Evolutionary conservation across 768 basidiomycete genomes (phyloP), one percentile per base, ranked within the genome.

Genomic region (Boletus pseudo-olivaceus): DNA sequence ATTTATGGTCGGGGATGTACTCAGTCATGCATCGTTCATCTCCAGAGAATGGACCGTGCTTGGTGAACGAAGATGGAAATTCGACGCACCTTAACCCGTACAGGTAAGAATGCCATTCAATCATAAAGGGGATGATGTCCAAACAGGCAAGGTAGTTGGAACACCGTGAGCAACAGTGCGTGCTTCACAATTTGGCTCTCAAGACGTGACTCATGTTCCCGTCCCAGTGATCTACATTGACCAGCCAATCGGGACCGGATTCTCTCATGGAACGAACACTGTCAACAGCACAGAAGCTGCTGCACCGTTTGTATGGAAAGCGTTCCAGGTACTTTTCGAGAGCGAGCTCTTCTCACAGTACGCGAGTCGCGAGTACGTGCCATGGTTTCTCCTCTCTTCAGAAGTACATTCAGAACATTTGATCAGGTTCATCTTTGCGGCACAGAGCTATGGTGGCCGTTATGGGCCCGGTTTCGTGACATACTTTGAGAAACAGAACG

Each of bases 371-470:
- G 80, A 85, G 82, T 82, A 58, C 37, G 79, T 66, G 56, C 11
- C 35, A n/a, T 12, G 3, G 8, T 34, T 0, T 33, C 5, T 17
- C n/a, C 14, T 48, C 23, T 23, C 5, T 30, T 17, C 8, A 17
- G 37, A 6, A 14, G 45, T 15, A n/a, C n/a, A 7, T 17, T 51
- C 23, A 49, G 7, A 43, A 19, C 17, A 33, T 14, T 35, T 35
- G 0, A 23, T 19, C 37, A 84, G 84, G 60, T 84, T 86, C 58
- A 78, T 84, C 35, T 76, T 86, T 43, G 76, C 82, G 2, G 84
- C 84, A 6, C 84, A 87, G 62, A 83, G 82, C 47, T 87, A 84
- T 51, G 85, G 85, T 7, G 84, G 84, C 0, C 84, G 86, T 60
- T 87, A 84, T 62, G 84, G 81, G 0, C 83, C 85, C 4, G 74